Evolutionary conservation across 768 basidiomycete genomes (phyloP).

Genomic region (Leccinum variicolor): DNA sequence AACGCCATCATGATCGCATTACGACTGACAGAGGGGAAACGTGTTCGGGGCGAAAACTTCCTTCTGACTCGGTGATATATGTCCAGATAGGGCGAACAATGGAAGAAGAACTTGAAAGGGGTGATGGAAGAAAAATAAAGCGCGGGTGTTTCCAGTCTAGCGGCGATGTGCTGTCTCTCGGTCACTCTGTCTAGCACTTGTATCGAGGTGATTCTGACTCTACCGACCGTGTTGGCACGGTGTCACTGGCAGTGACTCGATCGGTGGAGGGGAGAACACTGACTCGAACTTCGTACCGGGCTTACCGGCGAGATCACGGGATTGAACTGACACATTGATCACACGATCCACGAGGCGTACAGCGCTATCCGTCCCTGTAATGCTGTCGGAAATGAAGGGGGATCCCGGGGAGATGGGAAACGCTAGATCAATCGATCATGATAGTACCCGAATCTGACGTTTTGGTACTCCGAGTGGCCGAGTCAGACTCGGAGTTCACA

Average conservation of each 20-base stretch:
- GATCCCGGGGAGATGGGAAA: neutral
- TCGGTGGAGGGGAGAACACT: no score
- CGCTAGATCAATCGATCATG: neutral
- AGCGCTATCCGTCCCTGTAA: neutral
- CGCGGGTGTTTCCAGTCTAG: neutral
- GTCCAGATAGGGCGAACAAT: constrained; percentile 14
- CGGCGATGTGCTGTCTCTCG: neutral
- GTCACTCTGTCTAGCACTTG: neutral
- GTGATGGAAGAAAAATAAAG: neutral
- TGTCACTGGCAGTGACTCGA: no score
- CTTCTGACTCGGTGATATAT: neutral
- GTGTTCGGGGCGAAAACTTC: neutral
- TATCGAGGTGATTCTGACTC: neutral
- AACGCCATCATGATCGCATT: neutral
- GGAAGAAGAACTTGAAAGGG: neutral
- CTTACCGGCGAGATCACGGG: neutral
- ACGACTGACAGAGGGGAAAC: neutral
- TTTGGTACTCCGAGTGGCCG: neutral
- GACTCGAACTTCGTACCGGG: no score
- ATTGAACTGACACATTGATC: neutral
- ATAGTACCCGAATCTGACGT: neutral
- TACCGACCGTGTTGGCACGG: neutral
- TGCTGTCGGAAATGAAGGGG: neutral
- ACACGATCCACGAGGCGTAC: neutral
- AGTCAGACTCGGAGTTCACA: neutral